Base-by-base conservation (phyloP, 148 eudicot species). In the Rhododendron simsii region DNA sequence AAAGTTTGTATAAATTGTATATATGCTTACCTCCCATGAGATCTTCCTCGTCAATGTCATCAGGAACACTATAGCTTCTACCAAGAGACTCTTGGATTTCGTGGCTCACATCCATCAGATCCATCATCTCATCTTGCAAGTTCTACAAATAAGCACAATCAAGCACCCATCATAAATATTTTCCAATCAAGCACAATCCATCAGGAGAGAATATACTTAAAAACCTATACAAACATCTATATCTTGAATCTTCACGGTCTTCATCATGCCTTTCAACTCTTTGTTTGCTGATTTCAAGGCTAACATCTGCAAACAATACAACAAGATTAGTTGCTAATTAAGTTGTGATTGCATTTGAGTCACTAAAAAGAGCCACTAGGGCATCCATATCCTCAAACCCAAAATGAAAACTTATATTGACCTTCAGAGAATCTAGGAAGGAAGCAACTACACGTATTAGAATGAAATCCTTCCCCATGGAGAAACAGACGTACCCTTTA, bases 211-310 rank as follows among this genome's bases (percentile, higher is more conserved):
- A 51, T n/a, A 47, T n/a, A n/a, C 71, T 33, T 16, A 15, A 82
- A 13, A 20, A 30, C 39, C 77, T 82, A 73, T 76, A 91, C 98
- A 86, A 50, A 96, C 99, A 90, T 97, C 98, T 44, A 95, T 93
- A 78, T 97, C 99, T 90, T 97, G 93, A 88, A 97, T 89, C 89
- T 95, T 95, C 84, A 97, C 99, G 5, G 95, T 93, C 91, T 95
- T 95, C 98, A 97, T 97, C 99, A 97, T 95, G 91, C 98, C 99
- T 92, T 97, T 95, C 89, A 95, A 91, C 77, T 95, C 98, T 84
- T 95, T 93, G 88, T 95, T 97, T 81, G 99, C 99, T 63, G 98
- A 92, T 91, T 97, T 95, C 89, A 97, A 75, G 26, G 98, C 98
- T 61, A 98, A 78, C 98, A 95, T 93, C 99, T 97, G 95, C 26